Base-by-base conservation (phyloP, 1,139 yeast genomes). In the Nakaseomyces bracarensis region DNA sequence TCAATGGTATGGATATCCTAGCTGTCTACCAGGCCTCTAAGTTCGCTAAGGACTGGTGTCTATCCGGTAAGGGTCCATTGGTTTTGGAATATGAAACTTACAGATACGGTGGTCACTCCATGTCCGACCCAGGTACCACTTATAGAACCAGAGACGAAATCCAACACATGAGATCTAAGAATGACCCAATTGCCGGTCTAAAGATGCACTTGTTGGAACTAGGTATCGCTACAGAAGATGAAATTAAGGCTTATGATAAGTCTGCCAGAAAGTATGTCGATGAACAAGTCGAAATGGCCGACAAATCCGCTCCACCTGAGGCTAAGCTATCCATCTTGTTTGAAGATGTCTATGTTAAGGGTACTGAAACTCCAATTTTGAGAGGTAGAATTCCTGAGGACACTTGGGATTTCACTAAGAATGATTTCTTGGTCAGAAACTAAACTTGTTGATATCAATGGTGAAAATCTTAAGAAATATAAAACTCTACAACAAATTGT, bases 51-150 rank as follows among this genome's bases (percentile, higher is more conserved):
- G 95, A 89, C 67, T 91, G 95, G 96, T 75, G 86, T 66, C 74
- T 83, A 47, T 72, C 80, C 49, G 96, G 96, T 60, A 91, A 91
- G 62, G 98, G 98, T 49, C 98, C 98, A 51, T 71, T 91, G 57
- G 96, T 91, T 45, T 65, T 91, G 58, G 98, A 91, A 74, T 91
- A 83, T 69, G 96, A 89, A 73, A 91, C 98, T 56, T 91, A 91
- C 73, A 82, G 98, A 76, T 91, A 91, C 68, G 97, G 98, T 74
- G 98, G 98, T 66, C 98, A 91, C 78, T 91, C 98, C 57, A 91
- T 91, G 97, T 89, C 96, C 55, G 97, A 91, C 70, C 97, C 97
- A 61, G 97, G 97, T 76, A 91, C 97, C 67, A 89, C 97, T 54
- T 91, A 91, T 80, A 82, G 97, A 78, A 91, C 98, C 64, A 87